phyloP scores from a whole-genome alignment of 805 yeast genomes.

The Yarrowia bubula region DNA sequence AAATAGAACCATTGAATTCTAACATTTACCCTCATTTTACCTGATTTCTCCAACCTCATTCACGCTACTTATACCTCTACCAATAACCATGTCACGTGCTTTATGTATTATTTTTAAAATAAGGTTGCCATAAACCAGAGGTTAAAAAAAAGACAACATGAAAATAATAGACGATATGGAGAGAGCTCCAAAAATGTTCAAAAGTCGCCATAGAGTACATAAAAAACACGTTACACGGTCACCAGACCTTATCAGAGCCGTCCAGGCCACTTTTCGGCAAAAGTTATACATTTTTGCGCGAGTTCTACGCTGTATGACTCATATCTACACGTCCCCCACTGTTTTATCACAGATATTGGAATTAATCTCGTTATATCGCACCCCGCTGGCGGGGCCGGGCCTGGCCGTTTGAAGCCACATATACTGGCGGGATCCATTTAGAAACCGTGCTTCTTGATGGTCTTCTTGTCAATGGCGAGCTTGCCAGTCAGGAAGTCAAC shows the following conservation, averaged over 20 bases:
- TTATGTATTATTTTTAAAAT: background rate
- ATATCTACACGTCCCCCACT: background rate
- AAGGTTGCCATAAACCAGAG: background rate
- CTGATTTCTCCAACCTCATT: background rate
- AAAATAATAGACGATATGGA: constrained; percentile 2
- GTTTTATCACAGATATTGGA: constrained; percentile 20
- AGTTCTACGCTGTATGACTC: background rate
- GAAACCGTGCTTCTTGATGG: constrained; percentile 97
- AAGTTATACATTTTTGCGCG: background rate
- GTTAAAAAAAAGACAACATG: background rate
- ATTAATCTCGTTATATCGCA: constrained; percentile 26
- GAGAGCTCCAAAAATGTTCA: background rate
- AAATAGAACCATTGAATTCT: background rate
- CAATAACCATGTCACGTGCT: background rate
- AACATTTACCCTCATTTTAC: background rate
- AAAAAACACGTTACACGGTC: too few relatives aligned
- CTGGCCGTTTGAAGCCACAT: constrained; percentile 21
- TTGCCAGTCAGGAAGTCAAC: constrained; percentile 86
- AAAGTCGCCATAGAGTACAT: background rate
- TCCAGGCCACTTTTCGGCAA: background rate
- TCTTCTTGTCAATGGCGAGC: constrained; percentile 88
- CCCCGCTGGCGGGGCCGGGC: background rate
- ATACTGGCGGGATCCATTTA: constrained; percentile 42
- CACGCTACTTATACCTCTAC: too few relatives aligned
- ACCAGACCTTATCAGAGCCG: background rate